Evolutionary conservation across 768 basidiomycete genomes (phyloP).

Genomic region (Piloderma croceum): DNA sequence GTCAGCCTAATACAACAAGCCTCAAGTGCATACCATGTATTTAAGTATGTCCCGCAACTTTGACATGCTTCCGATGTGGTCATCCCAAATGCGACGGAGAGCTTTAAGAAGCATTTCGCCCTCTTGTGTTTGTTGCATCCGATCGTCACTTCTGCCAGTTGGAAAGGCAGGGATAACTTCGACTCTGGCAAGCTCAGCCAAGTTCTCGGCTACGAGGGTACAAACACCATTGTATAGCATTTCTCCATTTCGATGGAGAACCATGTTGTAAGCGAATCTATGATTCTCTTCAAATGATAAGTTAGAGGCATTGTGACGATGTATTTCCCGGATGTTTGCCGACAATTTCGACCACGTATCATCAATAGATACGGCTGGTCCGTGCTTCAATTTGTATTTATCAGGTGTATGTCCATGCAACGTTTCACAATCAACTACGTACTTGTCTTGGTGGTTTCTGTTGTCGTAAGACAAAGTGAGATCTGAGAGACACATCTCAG

Average conservation of each 20-base stretch:
- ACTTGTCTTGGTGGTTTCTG: background rate
- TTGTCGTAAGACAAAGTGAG: background rate
- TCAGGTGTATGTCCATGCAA: background rate
- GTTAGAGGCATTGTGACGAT: slow-evolving; percentile 85
- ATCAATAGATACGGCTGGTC: slow-evolving; percentile 68
- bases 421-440: background rate
- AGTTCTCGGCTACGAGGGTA: slow-evolving; percentile 72
- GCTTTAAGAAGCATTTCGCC: slow-evolving; percentile 83
- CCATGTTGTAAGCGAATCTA: slow-evolving; percentile 91
- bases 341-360: slow-evolving; percentile 81
- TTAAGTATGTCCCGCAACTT: slow-evolving; percentile 87
- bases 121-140: slow-evolving; percentile 72
- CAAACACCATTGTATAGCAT: slow-evolving; percentile 83
- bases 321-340: slow-evolving; percentile 88
- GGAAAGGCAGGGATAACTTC: slow-evolving; percentile 83
- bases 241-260: slow-evolving; percentile 78
- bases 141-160: slow-evolving; percentile 57
- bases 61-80: slow-evolving; percentile 83
- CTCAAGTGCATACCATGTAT: slow-evolving; percentile 85
- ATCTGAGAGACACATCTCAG: background rate
- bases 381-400: slow-evolving; percentile 43
- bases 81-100: slow-evolving; percentile 84
- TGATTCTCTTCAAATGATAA: slow-evolving; percentile 93
- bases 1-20: too few relatives aligned
- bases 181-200: slow-evolving; percentile 70